Evolutionary conservation across 192 early-diverging fungal species (phyloP).

Genomic region (Rhizophagus prolifer): DNA sequence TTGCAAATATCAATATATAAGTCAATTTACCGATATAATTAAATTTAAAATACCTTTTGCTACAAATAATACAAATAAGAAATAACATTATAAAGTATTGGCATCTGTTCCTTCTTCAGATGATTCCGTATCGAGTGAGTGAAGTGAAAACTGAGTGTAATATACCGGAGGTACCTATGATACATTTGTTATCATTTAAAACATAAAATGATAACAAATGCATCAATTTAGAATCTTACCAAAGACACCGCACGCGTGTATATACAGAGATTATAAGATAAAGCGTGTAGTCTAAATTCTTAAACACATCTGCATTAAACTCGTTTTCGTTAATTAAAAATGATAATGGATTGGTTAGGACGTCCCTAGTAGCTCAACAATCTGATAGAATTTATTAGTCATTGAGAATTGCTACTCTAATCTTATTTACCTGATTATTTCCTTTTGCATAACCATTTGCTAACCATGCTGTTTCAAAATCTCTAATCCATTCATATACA

Average conservation of each 20-base stretch:
- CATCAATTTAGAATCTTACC: conserved; percentile 13
- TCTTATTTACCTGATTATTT: too few species aligned
- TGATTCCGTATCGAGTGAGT: too few species aligned
- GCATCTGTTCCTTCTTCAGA: too few species aligned
- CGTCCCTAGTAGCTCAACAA: conserved; percentile 86
- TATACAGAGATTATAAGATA: conserved; percentile 92
- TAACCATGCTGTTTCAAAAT: too few species aligned
- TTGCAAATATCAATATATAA: too few species aligned
- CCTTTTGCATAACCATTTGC: too few species aligned
- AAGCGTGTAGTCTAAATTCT: conserved; percentile 61
- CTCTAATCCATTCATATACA: too few species aligned
- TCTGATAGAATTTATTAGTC: conserved; percentile 27
- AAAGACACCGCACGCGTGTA: conserved; percentile 84
- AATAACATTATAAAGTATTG: too few species aligned
- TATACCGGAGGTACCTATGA: conserved; percentile 75
- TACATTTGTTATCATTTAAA: background rate
- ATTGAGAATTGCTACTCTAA: background rate
- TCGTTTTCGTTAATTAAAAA: conserved; percentile 83
- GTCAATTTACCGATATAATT: too few species aligned
- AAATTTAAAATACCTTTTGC: too few species aligned
- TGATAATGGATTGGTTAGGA: conserved; percentile 91
- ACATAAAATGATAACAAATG: background rate
- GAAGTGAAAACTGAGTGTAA: conserved; percentile 94
- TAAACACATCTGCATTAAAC: conserved; percentile 61
- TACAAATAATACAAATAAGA: too few species aligned